phyloP scores from a whole-genome alignment of 352 stramenopile genomes.

The Pythium oligandrum region DNA sequence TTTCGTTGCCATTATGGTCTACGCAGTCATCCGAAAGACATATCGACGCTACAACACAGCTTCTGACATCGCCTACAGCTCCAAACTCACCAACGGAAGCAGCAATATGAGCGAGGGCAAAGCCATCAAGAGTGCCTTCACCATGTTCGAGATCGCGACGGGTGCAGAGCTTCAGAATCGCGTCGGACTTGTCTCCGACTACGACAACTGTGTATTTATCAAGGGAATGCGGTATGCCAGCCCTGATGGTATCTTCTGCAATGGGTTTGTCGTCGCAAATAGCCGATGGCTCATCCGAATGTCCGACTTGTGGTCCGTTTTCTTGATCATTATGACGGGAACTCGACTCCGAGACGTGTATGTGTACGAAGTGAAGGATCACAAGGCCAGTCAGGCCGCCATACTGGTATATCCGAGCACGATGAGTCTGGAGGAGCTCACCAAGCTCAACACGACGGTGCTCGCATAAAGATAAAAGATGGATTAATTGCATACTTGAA shows the following conservation, averaged over 20 bases:
- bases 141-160: slow-evolving; percentile 8
- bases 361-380: slow-evolving; percentile 26
- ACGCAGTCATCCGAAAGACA: slow-evolving; percentile 21
- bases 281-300: slow-evolving; percentile 37
- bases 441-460: too few species aligned
- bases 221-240: slow-evolving; percentile 23
- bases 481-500: too few species aligned
- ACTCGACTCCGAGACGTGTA: slow-evolving; percentile 37
- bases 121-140: slow-evolving; percentile 1
- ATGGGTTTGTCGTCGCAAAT: slow-evolving; percentile 45
- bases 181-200: slow-evolving; percentile 22
- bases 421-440: too few species aligned
- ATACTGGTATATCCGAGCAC: too few species aligned
- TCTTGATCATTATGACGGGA: slow-evolving; percentile 38
- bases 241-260: slow-evolving; percentile 45
- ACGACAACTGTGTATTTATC: slow-evolving; percentile 36
- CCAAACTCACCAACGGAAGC: neutral
- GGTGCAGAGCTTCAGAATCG: slow-evolving; percentile 4
- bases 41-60: slow-evolving; percentile 10
- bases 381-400: too few species aligned
- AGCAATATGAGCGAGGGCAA: neutral
- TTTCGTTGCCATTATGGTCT: slow-evolving; percentile 14
- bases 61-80: neutral
- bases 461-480: too few species aligned
- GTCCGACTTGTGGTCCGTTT: slow-evolving; percentile 26